These are phyloP conservation scores for Monosporozyma aerobia DNA, from an alignment of 805 yeast species.

Conservation along the genomic window DNA sequence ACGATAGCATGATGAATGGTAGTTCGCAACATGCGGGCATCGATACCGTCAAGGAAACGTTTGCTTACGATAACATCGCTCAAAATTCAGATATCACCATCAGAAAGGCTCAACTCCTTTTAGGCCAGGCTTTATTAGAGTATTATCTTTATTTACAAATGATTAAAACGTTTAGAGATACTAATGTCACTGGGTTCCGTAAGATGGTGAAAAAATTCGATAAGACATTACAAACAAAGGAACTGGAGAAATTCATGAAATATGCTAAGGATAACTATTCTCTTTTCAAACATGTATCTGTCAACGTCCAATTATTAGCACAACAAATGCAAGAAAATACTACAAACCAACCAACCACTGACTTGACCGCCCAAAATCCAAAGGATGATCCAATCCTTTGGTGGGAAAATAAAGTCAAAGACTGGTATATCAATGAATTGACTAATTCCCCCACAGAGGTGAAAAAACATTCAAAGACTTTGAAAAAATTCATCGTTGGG, in stretches of 20 bases:
- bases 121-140: constrained; percentile 26
- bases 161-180: constrained; percentile 42
- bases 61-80: constrained; percentile 6
- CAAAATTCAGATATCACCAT: constrained; percentile 6
- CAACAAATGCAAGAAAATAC: constrained; percentile 18
- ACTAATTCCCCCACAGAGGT: constrained; percentile 20
- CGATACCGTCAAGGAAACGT: constrained; percentile 10
- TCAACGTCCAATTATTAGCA: constrained; percentile 19
- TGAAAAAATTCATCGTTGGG: constrained; percentile 23
- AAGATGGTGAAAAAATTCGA: constrained; percentile 88
- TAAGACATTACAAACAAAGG: constrained; percentile 36
- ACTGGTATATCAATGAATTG: constrained; percentile 34
- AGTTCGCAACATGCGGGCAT: neutral
- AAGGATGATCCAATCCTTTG: constrained; percentile 23
- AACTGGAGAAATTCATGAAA: constrained; percentile 20
- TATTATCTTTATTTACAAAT: constrained; percentile 26
- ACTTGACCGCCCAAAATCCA: constrained; percentile 13
- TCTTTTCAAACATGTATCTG: constrained; percentile 21
- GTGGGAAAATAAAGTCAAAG: constrained; percentile 27
- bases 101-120: constrained; percentile 7
- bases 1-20: no score
- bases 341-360: constrained; percentile 10
- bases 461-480: constrained; percentile 20
- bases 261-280: constrained; percentile 20
- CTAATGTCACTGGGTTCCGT: constrained; percentile 82